Base-by-base conservation (phyloP, 495 filamentous ascomycete genomes). In the Penicillium verhagenii region DNA sequence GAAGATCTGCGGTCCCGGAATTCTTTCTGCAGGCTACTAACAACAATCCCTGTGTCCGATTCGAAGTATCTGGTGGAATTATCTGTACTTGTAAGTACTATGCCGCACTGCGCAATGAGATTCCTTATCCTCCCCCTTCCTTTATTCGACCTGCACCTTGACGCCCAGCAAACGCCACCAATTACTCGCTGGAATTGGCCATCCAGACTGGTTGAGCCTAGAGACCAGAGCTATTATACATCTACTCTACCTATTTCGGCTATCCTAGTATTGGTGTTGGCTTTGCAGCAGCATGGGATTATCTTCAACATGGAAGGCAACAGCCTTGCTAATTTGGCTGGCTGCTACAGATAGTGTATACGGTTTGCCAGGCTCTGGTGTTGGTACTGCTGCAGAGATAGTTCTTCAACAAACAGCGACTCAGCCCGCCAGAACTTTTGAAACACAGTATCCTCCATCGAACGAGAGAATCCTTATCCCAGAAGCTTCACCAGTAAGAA, bases 301-400 rank as follows among this genome's bases (percentile, higher is more conserved):
- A 8, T 44, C 29, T 8, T 54, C 50, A 18, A 63, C 37, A 52
- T 65, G 56, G 67, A 60, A 58, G 47, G 50, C 51, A 7, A 50
- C 61, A 51, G 51, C 58, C 44, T 53, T 73, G 63, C 73, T 76
- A 65, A 76, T 61, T 45, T 72, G 67, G 66, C 60, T 74, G 33
- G 54, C 73, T 13, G 58, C 63, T n/a, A 52, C 65, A 64, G 67
- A 65, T 28, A 54, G 52, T 43, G 66, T 60, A 16, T 28, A 57
- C 29, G 60, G 57, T 53, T 57, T 63, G n/a, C 72, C 73, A 1
- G 58, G 45, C 38, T 52, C 51, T 7, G 53, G 52, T 20, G 54
- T 33, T 37, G 29, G 52, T 24, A 57, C 24, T 31, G 29, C 16
- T 19, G 58, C 53, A 16, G 57, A 57, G 19, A 25, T 43, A 14